A percentile compares a stretch with the other conserved stretches of the same genome.
Conservation (phyloP, 2,329 filamentous ascomycete species). For the Cordyceps javanica region DNA sequence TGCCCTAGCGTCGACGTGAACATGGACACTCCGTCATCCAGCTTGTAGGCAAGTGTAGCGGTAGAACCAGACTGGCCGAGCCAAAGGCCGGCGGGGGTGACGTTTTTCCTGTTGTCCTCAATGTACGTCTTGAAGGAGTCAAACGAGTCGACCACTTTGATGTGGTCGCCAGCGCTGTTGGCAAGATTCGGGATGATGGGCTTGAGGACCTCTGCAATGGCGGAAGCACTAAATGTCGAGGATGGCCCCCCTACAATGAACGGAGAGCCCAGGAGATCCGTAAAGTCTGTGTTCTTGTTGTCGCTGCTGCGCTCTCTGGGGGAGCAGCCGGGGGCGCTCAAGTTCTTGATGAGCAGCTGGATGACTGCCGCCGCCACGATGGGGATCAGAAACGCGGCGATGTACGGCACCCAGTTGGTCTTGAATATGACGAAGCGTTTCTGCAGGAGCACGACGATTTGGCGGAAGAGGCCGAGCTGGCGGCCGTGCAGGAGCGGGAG, state of each 20-base stretch:
- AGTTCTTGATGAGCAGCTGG: constrained; percentile 61
- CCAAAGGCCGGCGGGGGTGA: constrained; percentile 74
- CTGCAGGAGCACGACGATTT: constrained; percentile 56
- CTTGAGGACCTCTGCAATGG: constrained; percentile 13
- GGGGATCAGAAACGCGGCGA: constrained; percentile 67
- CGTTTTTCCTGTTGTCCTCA: constrained; percentile 52
- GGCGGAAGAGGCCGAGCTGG: constrained; percentile 50
- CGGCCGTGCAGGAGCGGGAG: constrained; percentile 47
- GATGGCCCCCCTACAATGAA: constrained; percentile 21
- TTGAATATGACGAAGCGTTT: constrained; percentile 61
- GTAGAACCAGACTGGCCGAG: constrained; percentile 50
- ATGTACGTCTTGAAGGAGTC: constrained; percentile 62
- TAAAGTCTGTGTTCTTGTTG: constrained; percentile 15
- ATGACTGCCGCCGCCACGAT: constrained; percentile 69
- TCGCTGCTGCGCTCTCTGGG: constrained; percentile 15
- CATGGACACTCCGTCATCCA: constrained; percentile 46
- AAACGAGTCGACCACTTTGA: constrained; percentile 39
- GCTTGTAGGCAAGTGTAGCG: constrained; percentile 63
- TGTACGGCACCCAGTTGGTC: constrained; percentile 54
- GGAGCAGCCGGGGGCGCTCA: constrained; percentile 42
- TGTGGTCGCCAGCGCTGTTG: constrained; percentile 11
- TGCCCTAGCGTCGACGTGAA: constrained; percentile 50
- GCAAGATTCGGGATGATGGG: constrained; percentile 15
- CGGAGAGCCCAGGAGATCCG: constrained; percentile 17
- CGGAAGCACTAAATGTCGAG: constrained; percentile 14